Conservation (phyloP, 2,329 filamentous ascomycete species). For the Trichoderma sp. region DNA sequence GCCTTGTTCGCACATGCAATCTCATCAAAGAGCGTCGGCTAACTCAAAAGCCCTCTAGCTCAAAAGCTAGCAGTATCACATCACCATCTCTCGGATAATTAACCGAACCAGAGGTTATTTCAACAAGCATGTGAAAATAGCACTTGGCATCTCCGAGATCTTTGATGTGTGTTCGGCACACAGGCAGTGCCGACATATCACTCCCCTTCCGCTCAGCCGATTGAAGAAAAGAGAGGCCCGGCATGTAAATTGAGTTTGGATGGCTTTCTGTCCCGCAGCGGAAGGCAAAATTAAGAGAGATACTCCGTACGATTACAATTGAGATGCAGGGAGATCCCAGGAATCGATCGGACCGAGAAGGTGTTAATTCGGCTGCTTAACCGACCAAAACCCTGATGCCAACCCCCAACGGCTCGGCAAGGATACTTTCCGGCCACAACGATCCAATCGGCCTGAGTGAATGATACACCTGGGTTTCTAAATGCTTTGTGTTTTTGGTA, state of each 20-base stretch:
- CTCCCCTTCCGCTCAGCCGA: neutral
- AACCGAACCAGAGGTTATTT: slow-evolving; percentile 1
- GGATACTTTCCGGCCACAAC: neutral
- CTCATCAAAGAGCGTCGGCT: neutral
- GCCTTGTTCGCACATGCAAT: neutral
- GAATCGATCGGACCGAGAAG: slow-evolving; percentile 3
- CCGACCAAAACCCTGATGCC: neutral
- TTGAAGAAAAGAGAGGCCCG: neutral
- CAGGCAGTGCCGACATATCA: neutral
- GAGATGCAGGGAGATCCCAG: neutral
- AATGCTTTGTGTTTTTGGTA: neutral
- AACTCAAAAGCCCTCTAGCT: slow-evolving; percentile 12
- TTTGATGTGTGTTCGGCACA: neutral
- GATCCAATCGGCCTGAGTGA: neutral
- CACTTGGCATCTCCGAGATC: slow-evolving; percentile 2
- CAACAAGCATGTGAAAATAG: slow-evolving; percentile 12
- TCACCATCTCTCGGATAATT: slow-evolving; percentile 16
- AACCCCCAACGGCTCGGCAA: neutral
- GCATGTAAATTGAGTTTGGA: neutral
- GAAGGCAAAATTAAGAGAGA: neutral
- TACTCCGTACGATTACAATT: neutral
- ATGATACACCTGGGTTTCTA: neutral
- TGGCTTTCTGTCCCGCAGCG: neutral
- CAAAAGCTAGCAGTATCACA: neutral
- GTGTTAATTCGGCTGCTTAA: neutral